phyloP scores from a whole-genome alignment of 768 basidiomycete genomes.

The Boletus vinaceobasis region DNA sequence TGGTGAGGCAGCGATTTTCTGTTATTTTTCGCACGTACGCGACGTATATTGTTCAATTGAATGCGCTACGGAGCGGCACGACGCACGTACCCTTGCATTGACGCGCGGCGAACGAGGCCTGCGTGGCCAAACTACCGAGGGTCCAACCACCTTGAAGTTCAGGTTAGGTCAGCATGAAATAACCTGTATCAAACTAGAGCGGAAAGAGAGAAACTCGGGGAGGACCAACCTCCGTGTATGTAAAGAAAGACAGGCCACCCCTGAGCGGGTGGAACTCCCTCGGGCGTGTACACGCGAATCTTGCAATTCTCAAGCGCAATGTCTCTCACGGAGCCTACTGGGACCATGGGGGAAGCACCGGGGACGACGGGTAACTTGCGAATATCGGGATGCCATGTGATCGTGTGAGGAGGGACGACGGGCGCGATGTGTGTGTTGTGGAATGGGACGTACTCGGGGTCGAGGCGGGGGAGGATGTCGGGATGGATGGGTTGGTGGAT shows the following conservation, averaged over 20 bases:
- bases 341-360: conserved; percentile 51
- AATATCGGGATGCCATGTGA: conserved; percentile 57
- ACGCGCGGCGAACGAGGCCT: conserved; percentile 50
- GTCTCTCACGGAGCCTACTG: conserved; percentile 54
- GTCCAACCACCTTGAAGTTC: conserved; percentile 67
- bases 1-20: conserved; percentile 61
- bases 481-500: conserved; percentile 55
- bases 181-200: not conserved
- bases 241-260: conserved; percentile 73
- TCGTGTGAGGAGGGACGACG: conserved; percentile 47
- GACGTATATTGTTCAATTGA: not conserved
- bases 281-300: conserved; percentile 63
- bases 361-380: conserved; percentile 51
- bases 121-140: conserved; percentile 56
- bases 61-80: not conserved
- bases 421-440: conserved; percentile 48
- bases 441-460: conserved; percentile 62
- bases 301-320: conserved; percentile 46
- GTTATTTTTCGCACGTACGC: not conserved
- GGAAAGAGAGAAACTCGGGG: too few species aligned
- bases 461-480: conserved; percentile 50
- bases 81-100: conserved; percentile 20
- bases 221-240: conserved; percentile 63
- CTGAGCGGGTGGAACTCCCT: conserved; percentile 41
- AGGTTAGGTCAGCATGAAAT: not conserved